Conservation (phyloP, 2,329 filamentous ascomycete species). For the Colletotrichum liaoningense region DNA sequence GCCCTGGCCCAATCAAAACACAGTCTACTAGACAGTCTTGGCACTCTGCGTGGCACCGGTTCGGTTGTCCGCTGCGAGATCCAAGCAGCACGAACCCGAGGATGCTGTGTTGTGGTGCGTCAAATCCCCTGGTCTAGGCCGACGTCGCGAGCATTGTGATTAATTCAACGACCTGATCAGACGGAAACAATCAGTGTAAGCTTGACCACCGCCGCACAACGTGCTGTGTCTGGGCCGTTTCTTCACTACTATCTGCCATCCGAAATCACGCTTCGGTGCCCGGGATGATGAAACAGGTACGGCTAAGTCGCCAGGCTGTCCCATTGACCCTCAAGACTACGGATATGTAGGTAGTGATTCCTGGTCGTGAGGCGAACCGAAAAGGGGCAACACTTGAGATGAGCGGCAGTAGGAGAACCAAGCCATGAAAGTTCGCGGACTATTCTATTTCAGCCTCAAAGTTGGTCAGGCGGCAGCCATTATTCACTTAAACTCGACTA, state of each 20-base stretch:
- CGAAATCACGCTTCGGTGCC: background rate
- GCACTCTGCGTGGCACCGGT: conserved; percentile 3
- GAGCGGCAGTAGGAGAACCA: background rate
- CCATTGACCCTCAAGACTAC: background rate
- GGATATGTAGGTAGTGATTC: background rate
- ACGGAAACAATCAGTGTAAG: background rate
- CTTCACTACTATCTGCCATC: background rate
- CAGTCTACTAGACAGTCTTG: background rate
- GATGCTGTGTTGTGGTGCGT: conserved; percentile 7
- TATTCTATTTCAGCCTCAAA: background rate
- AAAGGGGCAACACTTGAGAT: background rate
- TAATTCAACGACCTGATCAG: conserved; percentile 5
- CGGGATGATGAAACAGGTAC: background rate
- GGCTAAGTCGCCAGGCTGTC: background rate
- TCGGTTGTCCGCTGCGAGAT: conserved; percentile 23
- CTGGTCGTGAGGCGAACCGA: background rate
- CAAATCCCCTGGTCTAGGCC: background rate
- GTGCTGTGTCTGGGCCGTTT: background rate
- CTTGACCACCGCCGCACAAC: background rate
- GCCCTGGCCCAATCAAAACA: conserved; percentile 11
- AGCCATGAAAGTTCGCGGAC: background rate
- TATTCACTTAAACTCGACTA: background rate
- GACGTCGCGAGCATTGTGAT: background rate
- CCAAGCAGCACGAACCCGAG: conserved; percentile 11
- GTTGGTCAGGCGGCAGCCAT: background rate